Evolutionary conservation across 2,329 filamentous ascomycete species (phyloP).

Genomic region (Diaporthe eres): DNA sequence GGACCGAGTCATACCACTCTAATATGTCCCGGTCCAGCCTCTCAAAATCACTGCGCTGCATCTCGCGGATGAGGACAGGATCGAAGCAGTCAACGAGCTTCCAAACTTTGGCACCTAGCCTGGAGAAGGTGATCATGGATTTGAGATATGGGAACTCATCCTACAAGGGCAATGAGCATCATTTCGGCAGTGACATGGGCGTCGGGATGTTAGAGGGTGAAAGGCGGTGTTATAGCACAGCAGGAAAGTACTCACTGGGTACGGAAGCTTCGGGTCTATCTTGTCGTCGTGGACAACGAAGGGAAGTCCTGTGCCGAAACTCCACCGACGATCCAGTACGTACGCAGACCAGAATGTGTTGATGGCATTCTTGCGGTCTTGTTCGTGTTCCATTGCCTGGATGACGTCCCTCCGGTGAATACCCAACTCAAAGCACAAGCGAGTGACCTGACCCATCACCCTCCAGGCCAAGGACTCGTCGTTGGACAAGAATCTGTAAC

Average conservation of each 20-base stretch:
- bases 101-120: slow-evolving; percentile 90
- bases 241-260: slow-evolving; percentile 73
- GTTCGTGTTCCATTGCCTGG: slow-evolving; percentile 76
- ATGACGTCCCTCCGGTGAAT: slow-evolving; percentile 85
- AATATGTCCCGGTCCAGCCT: slow-evolving; percentile 87
- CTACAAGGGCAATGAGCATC: slow-evolving; percentile 49
- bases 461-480: slow-evolving; percentile 91
- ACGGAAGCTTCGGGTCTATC: slow-evolving; percentile 83
- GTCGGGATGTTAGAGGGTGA: background rate
- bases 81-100: slow-evolving; percentile 80
- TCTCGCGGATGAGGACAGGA: slow-evolving; percentile 70
- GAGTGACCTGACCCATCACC: slow-evolving; percentile 84
- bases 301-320: slow-evolving; percentile 89
- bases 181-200: background rate
- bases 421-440: slow-evolving; percentile 85
- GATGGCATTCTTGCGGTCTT: slow-evolving; percentile 76
- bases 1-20: slow-evolving; percentile 88
- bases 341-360: slow-evolving; percentile 90
- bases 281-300: slow-evolving; percentile 89
- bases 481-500: slow-evolving; percentile 87
- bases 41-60: slow-evolving; percentile 82
- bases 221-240: background rate
- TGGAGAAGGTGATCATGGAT: slow-evolving; percentile 88
- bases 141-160: slow-evolving; percentile 78
- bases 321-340: slow-evolving; percentile 88